Base-by-base conservation (phyloP, 345 rosid species). In the Lumnitzera racemosa region DNA sequence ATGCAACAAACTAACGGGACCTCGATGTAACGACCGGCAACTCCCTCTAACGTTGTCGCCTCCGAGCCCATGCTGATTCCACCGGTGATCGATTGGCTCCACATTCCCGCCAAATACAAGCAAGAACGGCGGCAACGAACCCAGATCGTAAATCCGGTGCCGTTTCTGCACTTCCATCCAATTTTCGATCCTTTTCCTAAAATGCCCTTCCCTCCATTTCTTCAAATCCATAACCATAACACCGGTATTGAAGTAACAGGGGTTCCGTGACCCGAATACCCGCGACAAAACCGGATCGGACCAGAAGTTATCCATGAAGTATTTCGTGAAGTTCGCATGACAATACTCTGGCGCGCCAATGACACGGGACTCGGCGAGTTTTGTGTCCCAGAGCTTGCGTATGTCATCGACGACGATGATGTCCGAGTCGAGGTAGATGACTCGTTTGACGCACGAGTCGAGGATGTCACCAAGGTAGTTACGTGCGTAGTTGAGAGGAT, bases 11-110 rank as follows among this genome's bases (percentile, higher is more conserved):
- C 98, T 92, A 49, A 87, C 97, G 9, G 96, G 88, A 24, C 98
- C 98, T 0, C 86, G 84, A 53, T 92, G 98, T 67, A 92, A 54
- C 11, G 82, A 66, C 72, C 98, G 67, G 72, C 98, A 92, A 36
- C 89, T 84, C 0, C 90, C 98, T 64, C 86, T 79, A 58, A 92
- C 81, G 50, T 92, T 92, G 69, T 92, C 96, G 0, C 98, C 98
- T 4, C 98, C 98, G 3, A 92, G 82, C 5, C 98, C 98, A 56
- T 92, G 98, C 48, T 92, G 97, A 74, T 92, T 92, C 98, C 98
- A 92, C 25, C 83, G 61, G 52, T 85, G 98, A 70, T 89, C 85
- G 41, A 92, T 89, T 2, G 84, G 71, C 68, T 89, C 95, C 46
- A 89, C 89, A 55, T 85, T 63, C 8, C 98, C 97, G 5, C 79